phyloP scores from a whole-genome alignment of 345 rosid species.

The Euphorbia peplus region DNA sequence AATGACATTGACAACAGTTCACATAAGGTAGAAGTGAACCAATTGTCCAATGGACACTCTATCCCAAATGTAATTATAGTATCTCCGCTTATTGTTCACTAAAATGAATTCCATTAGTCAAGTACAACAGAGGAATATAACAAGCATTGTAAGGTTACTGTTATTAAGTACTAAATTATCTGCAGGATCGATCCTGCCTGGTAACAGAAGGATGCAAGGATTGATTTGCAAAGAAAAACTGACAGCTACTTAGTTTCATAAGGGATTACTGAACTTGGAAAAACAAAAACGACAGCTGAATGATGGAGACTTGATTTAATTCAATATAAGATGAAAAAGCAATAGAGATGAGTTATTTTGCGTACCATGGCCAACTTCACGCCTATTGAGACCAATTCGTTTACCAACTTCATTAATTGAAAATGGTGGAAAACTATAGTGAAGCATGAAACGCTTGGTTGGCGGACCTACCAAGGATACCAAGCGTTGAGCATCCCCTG shows the following conservation, averaged over 20 bases:
- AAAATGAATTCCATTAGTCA: not conserved
- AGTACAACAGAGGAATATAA: not conserved
- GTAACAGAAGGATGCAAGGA: not conserved
- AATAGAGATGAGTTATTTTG: constrained; percentile 13
- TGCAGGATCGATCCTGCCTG: not conserved
- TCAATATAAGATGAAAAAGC: not conserved
- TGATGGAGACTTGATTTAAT: not conserved
- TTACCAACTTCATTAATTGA: constrained; percentile 93
- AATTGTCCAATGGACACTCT: no score
- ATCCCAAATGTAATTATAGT: not conserved
- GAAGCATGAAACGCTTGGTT: constrained; percentile 96
- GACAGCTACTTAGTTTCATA: not conserved
- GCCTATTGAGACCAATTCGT: constrained; percentile 88
- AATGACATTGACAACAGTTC: no score
- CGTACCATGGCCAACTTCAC: constrained; percentile 98
- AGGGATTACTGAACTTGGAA: not conserved
- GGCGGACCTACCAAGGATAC: constrained; percentile 86
- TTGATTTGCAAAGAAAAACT: not conserved
- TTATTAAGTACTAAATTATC: not conserved
- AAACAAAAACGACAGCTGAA: not conserved
- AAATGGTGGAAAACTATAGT: constrained; percentile 94
- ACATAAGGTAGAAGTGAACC: not conserved
- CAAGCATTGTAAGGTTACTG: not conserved
- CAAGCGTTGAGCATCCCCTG: constrained; percentile 81
- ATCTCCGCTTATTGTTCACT: not conserved